Base-by-base conservation (phyloP, 208 protist genomes). In the Trypanosoma vivax region DNA sequence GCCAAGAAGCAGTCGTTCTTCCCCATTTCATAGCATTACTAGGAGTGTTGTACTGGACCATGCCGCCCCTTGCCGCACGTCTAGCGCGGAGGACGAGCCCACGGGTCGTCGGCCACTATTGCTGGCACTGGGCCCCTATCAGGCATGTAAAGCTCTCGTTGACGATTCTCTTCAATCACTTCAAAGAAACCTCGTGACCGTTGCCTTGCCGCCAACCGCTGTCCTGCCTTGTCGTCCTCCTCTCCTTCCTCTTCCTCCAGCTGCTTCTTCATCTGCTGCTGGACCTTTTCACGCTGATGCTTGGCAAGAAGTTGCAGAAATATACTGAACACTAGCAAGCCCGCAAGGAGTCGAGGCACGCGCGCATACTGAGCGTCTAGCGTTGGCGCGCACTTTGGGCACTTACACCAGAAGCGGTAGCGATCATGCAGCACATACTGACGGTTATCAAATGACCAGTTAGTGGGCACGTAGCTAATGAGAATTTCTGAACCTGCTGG, bases 381-480 rank as follows among this genome's bases (percentile, higher is more conserved):
- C 25, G 64, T 72, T 0, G 82, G 81, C 3, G 87, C 60, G 40
- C 87, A 94, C 49, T 81, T 83, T 29, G 82, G 77, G 64, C 87
- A 94, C 50, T 89, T 88, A 65, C 87, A 94, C 77, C 82, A 88
- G 41, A 94, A 94, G 18, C 67, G 70, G 62, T 94, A 94, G 47
- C 82, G 87, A 47, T 94, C 87, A 70, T 90, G 83, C 30, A 94
- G 61, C n/a, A 94, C 87, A 59, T 94, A 85, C 66, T 94, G 87
- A 19, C 87, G 79, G 56, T 88, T 85, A 60, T 94, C 83, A 53
- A 89, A 94, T 40, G 66, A 70, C 83, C 87, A 94, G 14, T 66
- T 55, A 28, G 79, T 64, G 6, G 87, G 87, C 14, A 94, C 71
- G 56, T 94, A 94, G 68, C 74, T 84, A 55, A 94, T 90, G 21